Conservation (phyloP, 1,284 basidiomycete species). For the Naganishia albida region DNA sequence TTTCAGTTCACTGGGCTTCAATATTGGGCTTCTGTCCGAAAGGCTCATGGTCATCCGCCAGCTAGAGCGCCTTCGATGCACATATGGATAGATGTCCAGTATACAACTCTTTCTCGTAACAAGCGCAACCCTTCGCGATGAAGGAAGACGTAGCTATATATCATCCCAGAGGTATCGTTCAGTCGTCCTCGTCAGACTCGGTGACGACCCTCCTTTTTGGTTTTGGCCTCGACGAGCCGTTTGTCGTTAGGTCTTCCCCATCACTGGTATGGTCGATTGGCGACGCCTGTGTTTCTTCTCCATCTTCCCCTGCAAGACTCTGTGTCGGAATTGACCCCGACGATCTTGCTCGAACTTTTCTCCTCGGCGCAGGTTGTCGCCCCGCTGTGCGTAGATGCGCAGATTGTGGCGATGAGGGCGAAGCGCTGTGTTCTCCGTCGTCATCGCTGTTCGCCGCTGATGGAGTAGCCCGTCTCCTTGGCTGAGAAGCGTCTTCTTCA, state of each 20-base stretch:
- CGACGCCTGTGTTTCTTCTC: background rate
- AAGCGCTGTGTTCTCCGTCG: background rate
- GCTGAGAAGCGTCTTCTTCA: constrained; percentile 17
- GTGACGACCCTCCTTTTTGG: constrained; percentile 10
- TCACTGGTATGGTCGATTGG: background rate
- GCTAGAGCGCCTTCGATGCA: background rate
- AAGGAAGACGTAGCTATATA: background rate
- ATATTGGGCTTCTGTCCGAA: too few relatives aligned
- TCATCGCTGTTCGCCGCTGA: background rate
- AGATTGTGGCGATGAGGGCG: background rate
- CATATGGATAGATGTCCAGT: background rate
- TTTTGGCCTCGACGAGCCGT: background rate
- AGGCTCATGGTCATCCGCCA: background rate
- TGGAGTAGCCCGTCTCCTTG: background rate
- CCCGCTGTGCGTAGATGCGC: background rate
- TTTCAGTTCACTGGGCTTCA: too few relatives aligned
- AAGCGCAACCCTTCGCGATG: too few relatives aligned
- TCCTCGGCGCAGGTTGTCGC: background rate
- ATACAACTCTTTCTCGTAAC: background rate
- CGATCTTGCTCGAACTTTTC: background rate
- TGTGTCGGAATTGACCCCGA: background rate
- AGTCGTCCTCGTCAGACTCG: constrained; percentile 16
- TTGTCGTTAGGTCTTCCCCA: background rate
- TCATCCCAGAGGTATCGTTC: background rate
- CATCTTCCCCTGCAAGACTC: background rate